Base-by-base conservation (phyloP, 2,329 filamentous ascomycete species). In the Aspergillus vadensis region DNA sequence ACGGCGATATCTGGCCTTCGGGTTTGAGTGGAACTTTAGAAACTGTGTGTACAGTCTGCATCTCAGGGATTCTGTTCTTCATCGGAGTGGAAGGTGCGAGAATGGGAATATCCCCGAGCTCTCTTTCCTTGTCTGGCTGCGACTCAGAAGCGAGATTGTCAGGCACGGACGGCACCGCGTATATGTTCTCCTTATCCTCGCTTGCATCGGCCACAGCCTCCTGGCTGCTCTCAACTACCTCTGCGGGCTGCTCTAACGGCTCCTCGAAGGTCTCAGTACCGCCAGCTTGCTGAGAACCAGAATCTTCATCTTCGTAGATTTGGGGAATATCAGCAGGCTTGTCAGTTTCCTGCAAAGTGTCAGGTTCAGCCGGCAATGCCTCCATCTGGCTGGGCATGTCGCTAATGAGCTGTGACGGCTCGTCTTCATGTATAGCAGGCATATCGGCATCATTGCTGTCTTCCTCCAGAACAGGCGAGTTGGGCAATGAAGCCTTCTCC, bases 21-120 rank as follows among this genome's bases (percentile, higher is more conserved):
- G 86, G 81, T 74, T 91, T 91, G 43, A 93, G 77, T 1, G 90
- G 90, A 4, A 93, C 86, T 76, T 92, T 93, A 25, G 88, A 90
- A 0, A 91, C 87, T 0, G 91, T 93, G 73, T 90, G 86, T 63
- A 89, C 85, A n/a, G 82, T 79, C 47, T 80, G 80, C 58, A 81
- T 80, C n/a, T 74, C 77, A n/a, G 81, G 69, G 0, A 77, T 75
- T 15, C 70, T 69, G 7, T 66, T 62, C 49, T 85, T 82, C 53
- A 82, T 77, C 0, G 88, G 88, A 1, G 88, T 90, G 7, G 81
- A 76, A 1, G 85, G 85, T 32, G 70, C 67, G 32, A 70, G 65
- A 53, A 67, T 48, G 25, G 57, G 59, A 10, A 62, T 15, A 3
- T 60, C 53, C 5, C 62, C 56, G 44, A 75, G 74, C 56, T 75